Evolutionary conservation across 176 grass and related monocot species (phyloP), one percentile per base, ranked within the genome.

Genomic region (Bonia amplexicaulis): DNA sequence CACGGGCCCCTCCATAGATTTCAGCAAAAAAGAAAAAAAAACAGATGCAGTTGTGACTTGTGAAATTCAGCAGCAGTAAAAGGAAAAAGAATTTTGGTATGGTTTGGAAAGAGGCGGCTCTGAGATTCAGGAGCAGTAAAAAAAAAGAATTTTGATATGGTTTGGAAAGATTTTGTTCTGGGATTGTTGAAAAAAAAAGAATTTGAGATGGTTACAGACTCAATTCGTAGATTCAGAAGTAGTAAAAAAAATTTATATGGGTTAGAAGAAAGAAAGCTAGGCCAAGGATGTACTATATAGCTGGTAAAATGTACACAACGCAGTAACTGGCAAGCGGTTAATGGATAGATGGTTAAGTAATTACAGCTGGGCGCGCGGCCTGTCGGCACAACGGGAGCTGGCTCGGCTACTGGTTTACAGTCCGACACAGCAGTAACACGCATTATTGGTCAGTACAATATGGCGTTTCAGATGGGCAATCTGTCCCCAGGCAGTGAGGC

Each of bases 311-410:
- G 60, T 15, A 5, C 25, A 14, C 15, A 13, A 29, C 25, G 25
- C 12, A 15, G 11, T 63, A 63, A 13, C 23, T 61, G 23, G 10
- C 59, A 61, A 61, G 59, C 11, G 23, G 23, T 61, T 6, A 61
- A 46, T 46, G 12, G 44, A 45, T 12, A 5, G 59, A 26, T 61
- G 20, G 52, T 54, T 3, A 8, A 67, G 82, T 26, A 12, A 46
- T 35, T 39, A 37, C 26, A 85, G 62, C 42, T 53, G 1, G 13
- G 45, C 25, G 5, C 20, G 44, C 52, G 6, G 17, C 52, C 65
- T 90, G 78, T 71, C 71, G 64, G 78, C 46, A 77, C 20, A 39
- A 72, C 45, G 84, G 83, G 78, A 64, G 71, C 77, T 70, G 77
- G 63, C 14, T 85, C 60, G 59, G 25, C 29, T 66, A 37, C 16